phyloP scores from a whole-genome alignment of 2,329 filamentous ascomycete genomes.

The Alternaria dauci region DNA sequence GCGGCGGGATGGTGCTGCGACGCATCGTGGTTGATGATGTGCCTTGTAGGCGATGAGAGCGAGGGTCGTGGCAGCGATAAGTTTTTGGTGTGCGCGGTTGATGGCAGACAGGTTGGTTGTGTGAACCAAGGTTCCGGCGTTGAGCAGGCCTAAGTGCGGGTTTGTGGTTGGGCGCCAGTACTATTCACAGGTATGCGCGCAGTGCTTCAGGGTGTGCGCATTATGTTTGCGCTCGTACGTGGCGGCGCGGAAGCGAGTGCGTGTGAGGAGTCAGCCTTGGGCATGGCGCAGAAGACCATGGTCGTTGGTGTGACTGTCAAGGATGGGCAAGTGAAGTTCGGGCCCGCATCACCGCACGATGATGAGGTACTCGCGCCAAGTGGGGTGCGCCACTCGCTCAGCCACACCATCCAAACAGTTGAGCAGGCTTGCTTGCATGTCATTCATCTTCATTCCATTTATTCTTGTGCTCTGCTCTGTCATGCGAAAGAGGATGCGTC shows the following conservation, averaged over 20 bases:
- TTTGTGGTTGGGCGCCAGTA: slow-evolving; percentile 40
- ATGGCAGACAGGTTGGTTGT: slow-evolving; percentile 7
- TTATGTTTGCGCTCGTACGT: slow-evolving; percentile 29
- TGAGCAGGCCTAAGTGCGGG: slow-evolving; percentile 18
- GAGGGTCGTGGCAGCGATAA: slow-evolving; percentile 16
- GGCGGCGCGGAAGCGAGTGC: slow-evolving; percentile 34
- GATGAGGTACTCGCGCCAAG: slow-evolving; percentile 28
- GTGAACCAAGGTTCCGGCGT: slow-evolving; percentile 21
- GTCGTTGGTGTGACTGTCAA: slow-evolving; percentile 21
- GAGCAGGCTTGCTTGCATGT: neutral
- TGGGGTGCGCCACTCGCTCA: slow-evolving; percentile 17
- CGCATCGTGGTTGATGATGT: slow-evolving; percentile 37
- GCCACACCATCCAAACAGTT: slow-evolving; percentile 19
- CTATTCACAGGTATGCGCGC: slow-evolving; percentile 29
- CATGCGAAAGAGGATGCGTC: neutral
- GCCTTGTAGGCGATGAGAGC: slow-evolving; percentile 13
- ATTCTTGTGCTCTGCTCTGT: neutral
- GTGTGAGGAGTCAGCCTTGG: slow-evolving; percentile 24
- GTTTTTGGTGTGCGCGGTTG: slow-evolving; percentile 16
- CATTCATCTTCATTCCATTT: neutral
- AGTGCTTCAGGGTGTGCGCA: slow-evolving; percentile 40
- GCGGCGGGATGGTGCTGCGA: slow-evolving; percentile 41
- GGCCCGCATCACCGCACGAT: slow-evolving; percentile 20
- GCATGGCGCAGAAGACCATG: slow-evolving; percentile 33
- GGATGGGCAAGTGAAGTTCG: slow-evolving; percentile 28